These are phyloP conservation scores for Ophiosphaerella korrae DNA, from an alignment of 2,329 filamentous ascomycete genomes.

Conservation along the genomic window DNA sequence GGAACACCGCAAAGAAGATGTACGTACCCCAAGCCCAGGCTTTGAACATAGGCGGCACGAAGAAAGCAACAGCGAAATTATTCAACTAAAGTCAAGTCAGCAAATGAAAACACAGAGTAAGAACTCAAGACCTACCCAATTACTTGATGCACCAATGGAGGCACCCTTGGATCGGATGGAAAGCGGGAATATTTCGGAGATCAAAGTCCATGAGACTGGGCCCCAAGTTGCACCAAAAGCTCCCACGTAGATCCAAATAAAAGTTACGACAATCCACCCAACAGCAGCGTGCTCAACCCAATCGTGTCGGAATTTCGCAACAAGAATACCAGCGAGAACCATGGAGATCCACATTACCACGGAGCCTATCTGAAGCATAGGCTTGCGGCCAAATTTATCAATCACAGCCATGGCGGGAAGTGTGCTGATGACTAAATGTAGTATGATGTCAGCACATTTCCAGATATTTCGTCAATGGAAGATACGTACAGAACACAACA, in stretches of 20 bases:
- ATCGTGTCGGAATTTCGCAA: conserved; percentile 57
- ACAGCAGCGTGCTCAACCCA: conserved; percentile 58
- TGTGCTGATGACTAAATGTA: conserved; percentile 52
- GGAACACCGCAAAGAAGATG: conserved; percentile 57
- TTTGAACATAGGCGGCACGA: conserved; percentile 67
- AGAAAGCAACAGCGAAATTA: conserved; percentile 71
- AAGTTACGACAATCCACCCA: conserved; percentile 63
- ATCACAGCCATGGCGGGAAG: conserved; percentile 59
- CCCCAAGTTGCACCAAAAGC: conserved; percentile 66
- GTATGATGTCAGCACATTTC: too few species aligned
- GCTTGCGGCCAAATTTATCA: conserved; percentile 50
- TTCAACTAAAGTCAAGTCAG: too few species aligned
- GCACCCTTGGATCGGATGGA: conserved; percentile 66
- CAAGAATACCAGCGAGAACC: conserved; percentile 61
- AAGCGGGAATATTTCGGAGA: conserved; percentile 67
- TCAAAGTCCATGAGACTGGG: conserved; percentile 56
- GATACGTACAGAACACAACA: conserved; percentile 54
- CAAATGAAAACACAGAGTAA: too few species aligned
- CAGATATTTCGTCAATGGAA: too few species aligned
- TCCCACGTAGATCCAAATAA: conserved; percentile 67
- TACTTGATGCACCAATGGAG: conserved; percentile 30
- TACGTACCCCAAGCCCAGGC: conserved; percentile 52
- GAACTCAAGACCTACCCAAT: not conserved
- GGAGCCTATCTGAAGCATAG: conserved; percentile 50
- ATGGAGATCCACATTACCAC: conserved; percentile 57